Percentiles rank a stretch among this genome's conserved stretches.
These are phyloP conservation scores for Globisporangium middletonii DNA, from an alignment of 352 stramenopile genomes.

Conservation along the genomic window DNA sequence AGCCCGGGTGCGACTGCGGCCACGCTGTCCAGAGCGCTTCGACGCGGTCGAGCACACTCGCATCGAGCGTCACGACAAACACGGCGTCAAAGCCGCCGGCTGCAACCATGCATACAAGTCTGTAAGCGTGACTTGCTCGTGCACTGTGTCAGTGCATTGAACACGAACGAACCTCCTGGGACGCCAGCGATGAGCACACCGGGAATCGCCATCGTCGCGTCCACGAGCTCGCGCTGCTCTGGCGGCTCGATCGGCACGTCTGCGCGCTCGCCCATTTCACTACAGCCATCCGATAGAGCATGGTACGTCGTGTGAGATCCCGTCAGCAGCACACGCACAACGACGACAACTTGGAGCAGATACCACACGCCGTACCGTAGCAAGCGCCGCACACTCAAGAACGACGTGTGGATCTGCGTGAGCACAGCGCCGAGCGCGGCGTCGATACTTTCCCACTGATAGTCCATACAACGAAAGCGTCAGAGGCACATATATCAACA, in stretches of 20 bases:
- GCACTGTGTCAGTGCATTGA: not conserved
- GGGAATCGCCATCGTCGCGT: conserved; percentile 90
- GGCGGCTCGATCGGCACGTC: conserved; percentile 91
- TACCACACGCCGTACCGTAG: conserved; percentile 51
- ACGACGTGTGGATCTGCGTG: conserved; percentile 55
- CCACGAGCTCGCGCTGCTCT: conserved; percentile 88
- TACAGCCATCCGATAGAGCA: conserved; percentile 5
- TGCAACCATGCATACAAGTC: conserved; percentile 9
- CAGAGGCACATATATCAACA: not conserved
- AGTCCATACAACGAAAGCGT: not conserved
- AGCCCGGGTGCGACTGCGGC: conserved; percentile 29
- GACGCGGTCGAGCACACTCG: conserved; percentile 40
- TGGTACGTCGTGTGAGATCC: not conserved
- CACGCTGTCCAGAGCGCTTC: conserved; percentile 75
- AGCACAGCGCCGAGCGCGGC: conserved; percentile 34
- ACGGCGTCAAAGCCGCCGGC: conserved; percentile 96
- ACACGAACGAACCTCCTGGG: conserved; percentile 63
- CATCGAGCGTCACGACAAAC: conserved; percentile 86
- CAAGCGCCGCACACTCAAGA: conserved; percentile 64
- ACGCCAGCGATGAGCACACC: conserved; percentile 93
- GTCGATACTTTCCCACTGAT: conserved; percentile 42
- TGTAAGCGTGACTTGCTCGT: not conserved
- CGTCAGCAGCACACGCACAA: not conserved
- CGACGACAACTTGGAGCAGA: not conserved
- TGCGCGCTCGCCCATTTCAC: conserved; percentile 86